Evolutionary conservation across 2,329 filamentous ascomycete genomes (phyloP), one percentile per base, ranked within the genome.

Genomic region (Peltaster fructicola): DNA sequence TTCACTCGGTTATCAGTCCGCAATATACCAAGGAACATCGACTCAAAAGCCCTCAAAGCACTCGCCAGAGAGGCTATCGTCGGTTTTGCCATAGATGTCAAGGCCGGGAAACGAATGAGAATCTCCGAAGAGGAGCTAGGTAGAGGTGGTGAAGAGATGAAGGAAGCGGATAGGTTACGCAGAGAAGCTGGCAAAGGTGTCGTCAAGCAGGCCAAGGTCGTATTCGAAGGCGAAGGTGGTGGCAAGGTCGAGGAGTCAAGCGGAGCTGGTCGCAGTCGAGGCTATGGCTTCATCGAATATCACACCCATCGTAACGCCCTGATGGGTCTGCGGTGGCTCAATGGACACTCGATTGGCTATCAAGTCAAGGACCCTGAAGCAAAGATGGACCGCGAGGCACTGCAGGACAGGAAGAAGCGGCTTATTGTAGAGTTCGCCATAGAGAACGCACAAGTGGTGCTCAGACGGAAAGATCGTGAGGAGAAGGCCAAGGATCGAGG

Each of bases 241-340:
- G 70, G 70, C 43, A 95, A 93, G 56, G 70, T 92, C 8, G 54
- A 64, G 6, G 82, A 91, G 53, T 63, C 67, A 20, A 70, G 61
- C 24, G 81, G 78, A 6, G 81, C 72, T 5, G 84, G 84, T 22
- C 68, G 78, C 46, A 88, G 78, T 48, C 69, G 85, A 48, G 88
- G 88, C 4, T 98, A 98, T 48, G 88, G 90, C 8, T 98, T 98
- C 57, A 77, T 98, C 38, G 88, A 98, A 55, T 98, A 93, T 53
- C 77, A 73, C 36, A 88, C 79, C 15, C 88, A 98, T 46, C 75
- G 88, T 24, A 85, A 76, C 61, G 88, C 88, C 8, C 63, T 98
- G 18, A 95, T 95, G 80, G 88, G 81, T 13, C 59, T 98, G 34
- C 66, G 88, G 22, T 95, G 81, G 72, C 63, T 98, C 29, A 98